A percentile compares a stretch with the other conserved stretches of the same genome.
Conservation (phyloP, 2,329 filamentous ascomycete species). For the Sclerotinia spermophila region DNA sequence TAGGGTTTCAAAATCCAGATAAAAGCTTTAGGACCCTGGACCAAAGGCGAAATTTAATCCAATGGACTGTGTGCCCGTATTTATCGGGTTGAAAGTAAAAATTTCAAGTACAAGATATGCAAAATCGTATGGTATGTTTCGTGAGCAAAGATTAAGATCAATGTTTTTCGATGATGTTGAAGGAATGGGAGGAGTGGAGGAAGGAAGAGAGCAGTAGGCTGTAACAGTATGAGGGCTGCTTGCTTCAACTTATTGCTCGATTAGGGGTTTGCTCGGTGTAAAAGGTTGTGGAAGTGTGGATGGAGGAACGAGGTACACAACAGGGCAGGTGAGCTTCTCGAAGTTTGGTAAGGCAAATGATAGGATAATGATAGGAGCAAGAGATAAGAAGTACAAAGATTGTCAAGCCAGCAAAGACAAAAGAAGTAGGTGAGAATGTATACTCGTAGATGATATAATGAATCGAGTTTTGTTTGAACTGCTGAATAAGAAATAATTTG, state of each 20-base stretch:
- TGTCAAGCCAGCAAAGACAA: neutral
- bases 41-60: neutral
- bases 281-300: constrained; percentile 12
- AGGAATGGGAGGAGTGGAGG: constrained; percentile 4
- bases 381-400: constrained; percentile 6
- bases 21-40: neutral
- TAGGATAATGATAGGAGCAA: neutral
- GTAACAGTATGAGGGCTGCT: neutral
- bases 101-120: neutral
- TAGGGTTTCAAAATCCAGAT: neutral
- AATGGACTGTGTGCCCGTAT: neutral
- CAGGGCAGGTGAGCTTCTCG: constrained; percentile 18
- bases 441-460: neutral
- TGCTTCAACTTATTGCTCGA: neutral
- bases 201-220: constrained; percentile 1
- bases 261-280: neutral
- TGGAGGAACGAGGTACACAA: constrained; percentile 10
- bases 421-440: neutral
- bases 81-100: neutral
- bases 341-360: constrained; percentile 17
- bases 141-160: neutral
- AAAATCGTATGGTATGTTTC: neutral
- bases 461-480: neutral
- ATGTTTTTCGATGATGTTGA: constrained; percentile 5
- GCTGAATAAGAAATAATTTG: neutral